phyloP scores from a whole-genome alignment of 371 early-diverging fungal genomes.

The Zopfochytrium polystomum region DNA sequence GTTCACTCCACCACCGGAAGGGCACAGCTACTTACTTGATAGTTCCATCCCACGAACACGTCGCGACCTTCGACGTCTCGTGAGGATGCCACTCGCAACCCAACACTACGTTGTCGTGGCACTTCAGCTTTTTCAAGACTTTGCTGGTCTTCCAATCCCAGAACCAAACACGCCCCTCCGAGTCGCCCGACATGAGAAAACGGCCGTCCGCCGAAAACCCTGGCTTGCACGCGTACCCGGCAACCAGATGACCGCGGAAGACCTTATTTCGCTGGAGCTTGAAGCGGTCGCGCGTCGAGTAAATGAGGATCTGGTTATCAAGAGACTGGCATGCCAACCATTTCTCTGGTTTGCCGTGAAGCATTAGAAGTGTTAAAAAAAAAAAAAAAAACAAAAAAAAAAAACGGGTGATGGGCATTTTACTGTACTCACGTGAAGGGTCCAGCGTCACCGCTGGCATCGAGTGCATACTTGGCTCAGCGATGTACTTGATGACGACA shows the following conservation, averaged over 20 bases:
- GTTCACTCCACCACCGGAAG: too few relatives aligned
- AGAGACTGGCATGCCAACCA: conserved; percentile 92
- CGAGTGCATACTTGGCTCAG: conserved; percentile 94
- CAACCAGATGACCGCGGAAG: conserved; percentile 89
- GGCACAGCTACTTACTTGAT: conserved; percentile 71
- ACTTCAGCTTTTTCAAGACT: conserved; percentile 79
- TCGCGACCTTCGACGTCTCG: conserved; percentile 87
- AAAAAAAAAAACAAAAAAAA: background rate
- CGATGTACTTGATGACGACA: conserved; percentile 93
- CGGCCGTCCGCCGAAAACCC: conserved; percentile 90
- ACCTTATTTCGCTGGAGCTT: conserved; percentile 84
- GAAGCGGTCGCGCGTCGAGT: conserved; percentile 82
- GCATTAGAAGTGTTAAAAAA: too few relatives aligned
- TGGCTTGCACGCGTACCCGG: conserved; percentile 94
- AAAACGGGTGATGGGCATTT: background rate
- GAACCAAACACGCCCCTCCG: conserved; percentile 87
- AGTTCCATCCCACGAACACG: conserved; percentile 94
- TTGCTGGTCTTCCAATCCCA: conserved; percentile 95
- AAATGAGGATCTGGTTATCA: conserved; percentile 91
- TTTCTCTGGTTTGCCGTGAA: too few relatives aligned
- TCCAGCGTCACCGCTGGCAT: conserved; percentile 89
- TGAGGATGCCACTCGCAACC: conserved; percentile 93
- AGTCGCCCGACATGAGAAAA: conserved; percentile 86
- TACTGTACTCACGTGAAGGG: conserved; percentile 70
- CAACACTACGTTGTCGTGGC: conserved; percentile 87